Percentiles rank a stretch among this genome's conserved stretches.
These are phyloP conservation scores for Phylloporus sp. DNA, from an alignment of 1,284 basidiomycete species.

Conservation along the genomic window DNA sequence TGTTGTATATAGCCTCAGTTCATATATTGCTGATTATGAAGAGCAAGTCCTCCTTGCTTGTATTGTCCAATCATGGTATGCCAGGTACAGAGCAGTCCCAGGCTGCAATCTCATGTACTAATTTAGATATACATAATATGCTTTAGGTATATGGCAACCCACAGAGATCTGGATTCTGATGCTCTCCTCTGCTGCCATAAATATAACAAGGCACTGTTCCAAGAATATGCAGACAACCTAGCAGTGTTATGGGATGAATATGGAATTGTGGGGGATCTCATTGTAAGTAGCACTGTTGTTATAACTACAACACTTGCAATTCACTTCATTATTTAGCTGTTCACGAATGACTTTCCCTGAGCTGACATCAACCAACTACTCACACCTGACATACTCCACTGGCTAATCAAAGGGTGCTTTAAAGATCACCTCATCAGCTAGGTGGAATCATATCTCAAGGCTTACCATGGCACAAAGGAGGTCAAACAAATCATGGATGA, in stretches of 20 bases:
- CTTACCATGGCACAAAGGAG: no score
- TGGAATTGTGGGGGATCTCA: not conserved
- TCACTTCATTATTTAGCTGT: not conserved
- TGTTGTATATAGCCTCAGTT: not conserved
- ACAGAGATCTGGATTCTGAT: not conserved
- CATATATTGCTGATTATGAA: not conserved
- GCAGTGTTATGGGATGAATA: not conserved
- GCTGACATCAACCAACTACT: not conserved
- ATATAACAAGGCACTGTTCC: not conserved
- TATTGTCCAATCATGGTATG: not conserved
- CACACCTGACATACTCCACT: slow-evolving; percentile 1
- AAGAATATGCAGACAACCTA: not conserved
- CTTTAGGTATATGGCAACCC: no score
- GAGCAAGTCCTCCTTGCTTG: not conserved
- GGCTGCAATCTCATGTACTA: no score
- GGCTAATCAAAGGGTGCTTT: slow-evolving; percentile 3
- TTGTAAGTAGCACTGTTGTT: not conserved
- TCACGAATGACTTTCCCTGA: not conserved
- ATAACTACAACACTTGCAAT: no score
- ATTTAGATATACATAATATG: no score
- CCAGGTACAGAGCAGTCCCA: no score
- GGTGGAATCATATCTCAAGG: no score
- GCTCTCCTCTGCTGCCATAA: not conserved
- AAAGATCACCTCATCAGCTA: slow-evolving; percentile 7
- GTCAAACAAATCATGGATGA: no score